phyloP scores from a whole-genome alignment of 2,329 filamentous ascomycete genomes.

The Xylariaceae sp. region DNA sequence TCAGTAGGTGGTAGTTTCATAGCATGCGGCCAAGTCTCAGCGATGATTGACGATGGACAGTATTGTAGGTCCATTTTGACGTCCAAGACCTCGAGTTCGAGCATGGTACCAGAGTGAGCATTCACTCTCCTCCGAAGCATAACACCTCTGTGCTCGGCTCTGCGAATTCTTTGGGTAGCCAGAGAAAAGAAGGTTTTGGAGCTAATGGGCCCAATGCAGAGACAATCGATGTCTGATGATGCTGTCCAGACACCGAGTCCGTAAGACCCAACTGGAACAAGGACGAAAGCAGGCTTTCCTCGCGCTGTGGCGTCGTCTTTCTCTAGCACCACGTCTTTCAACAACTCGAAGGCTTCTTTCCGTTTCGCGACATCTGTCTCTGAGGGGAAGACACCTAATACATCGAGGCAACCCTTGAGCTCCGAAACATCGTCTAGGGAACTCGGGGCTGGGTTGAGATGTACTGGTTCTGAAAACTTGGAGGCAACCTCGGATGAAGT shows the following conservation, averaged over 20 bases:
- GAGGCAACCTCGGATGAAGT: conserved; percentile 29
- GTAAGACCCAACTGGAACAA: conserved; percentile 71
- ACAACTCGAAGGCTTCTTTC: conserved; percentile 51
- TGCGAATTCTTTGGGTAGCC: conserved; percentile 60
- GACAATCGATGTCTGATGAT: conserved; percentile 68
- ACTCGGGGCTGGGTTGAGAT: conserved; percentile 39
- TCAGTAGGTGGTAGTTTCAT: conserved; percentile 57
- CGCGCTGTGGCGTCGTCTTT: conserved; percentile 31
- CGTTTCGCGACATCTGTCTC: conserved; percentile 51
- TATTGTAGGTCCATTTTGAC: conserved; percentile 72
- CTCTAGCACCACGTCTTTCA: conserved; percentile 53
- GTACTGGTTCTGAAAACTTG: conserved; percentile 44
- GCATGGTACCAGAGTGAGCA: conserved; percentile 66
- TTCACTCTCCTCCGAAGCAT: conserved; percentile 63
- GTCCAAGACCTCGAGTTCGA: conserved; percentile 65
- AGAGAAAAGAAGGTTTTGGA: conserved; percentile 67
- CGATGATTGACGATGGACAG: conserved; percentile 63
- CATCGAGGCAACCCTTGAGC: conserved; percentile 48
- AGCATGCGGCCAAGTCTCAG: conserved; percentile 58
- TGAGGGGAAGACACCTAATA: conserved; percentile 54
- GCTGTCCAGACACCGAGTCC: conserved; percentile 67
- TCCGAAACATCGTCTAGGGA: conserved; percentile 43
- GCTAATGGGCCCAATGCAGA: conserved; percentile 69
- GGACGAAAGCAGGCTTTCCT: conserved; percentile 51
- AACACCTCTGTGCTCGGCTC: conserved; percentile 51